A percentile compares a stretch with the other conserved stretches of the same genome.
Evolutionary conservation across 192 early-diverging fungal species (phyloP).

Genomic region (Anaeromyces robustus): DNA sequence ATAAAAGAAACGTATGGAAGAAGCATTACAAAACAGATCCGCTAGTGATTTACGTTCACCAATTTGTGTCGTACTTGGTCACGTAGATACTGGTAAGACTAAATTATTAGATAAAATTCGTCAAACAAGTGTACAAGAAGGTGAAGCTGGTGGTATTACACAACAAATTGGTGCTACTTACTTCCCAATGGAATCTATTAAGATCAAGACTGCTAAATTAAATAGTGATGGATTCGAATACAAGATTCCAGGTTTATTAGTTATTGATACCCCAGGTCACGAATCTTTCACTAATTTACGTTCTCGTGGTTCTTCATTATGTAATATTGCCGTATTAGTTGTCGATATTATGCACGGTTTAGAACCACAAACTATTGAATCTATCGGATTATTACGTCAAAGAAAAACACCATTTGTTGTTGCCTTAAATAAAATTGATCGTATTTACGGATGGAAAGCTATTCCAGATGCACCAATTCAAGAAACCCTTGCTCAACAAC

Average conservation of each 20-base stretch:
- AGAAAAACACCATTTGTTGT: slow-evolving; percentile 97
- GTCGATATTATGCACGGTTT: slow-evolving; percentile 99
- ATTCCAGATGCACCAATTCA: slow-evolving; percentile 65
- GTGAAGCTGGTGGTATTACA: slow-evolving; percentile 99
- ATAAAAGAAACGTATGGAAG: slow-evolving; percentile 36
- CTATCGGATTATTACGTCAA: slow-evolving; percentile 73
- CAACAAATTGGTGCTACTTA: slow-evolving; percentile 99
- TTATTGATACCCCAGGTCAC: slow-evolving; percentile 99
- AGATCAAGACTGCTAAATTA: slow-evolving; percentile 74
- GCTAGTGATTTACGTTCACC: slow-evolving; percentile 88
- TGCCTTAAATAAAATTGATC: slow-evolving; percentile 97
- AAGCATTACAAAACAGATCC: slow-evolving; percentile 66
- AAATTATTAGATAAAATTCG: slow-evolving; percentile 98
- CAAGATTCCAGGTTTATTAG: slow-evolving; percentile 81
- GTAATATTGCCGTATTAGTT: slow-evolving; percentile 98
- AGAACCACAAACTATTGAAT: slow-evolving; percentile 96
- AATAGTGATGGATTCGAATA: slow-evolving; percentile 41
- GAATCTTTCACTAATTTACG: slow-evolving; percentile 95
- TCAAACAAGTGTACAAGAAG: slow-evolving; percentile 97
- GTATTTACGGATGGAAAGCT: slow-evolving; percentile 84
- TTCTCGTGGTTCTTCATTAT: slow-evolving; percentile 86
- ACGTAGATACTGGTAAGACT: slow-evolving; percentile 94
- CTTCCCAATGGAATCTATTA: slow-evolving; percentile 92
- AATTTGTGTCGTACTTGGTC: slow-evolving; percentile 95
- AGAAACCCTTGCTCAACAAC: slow-evolving; percentile 62